Evolutionary conservation across 2,329 filamentous ascomycete genomes (phyloP).

Genomic region (Aspergillus persii): DNA sequence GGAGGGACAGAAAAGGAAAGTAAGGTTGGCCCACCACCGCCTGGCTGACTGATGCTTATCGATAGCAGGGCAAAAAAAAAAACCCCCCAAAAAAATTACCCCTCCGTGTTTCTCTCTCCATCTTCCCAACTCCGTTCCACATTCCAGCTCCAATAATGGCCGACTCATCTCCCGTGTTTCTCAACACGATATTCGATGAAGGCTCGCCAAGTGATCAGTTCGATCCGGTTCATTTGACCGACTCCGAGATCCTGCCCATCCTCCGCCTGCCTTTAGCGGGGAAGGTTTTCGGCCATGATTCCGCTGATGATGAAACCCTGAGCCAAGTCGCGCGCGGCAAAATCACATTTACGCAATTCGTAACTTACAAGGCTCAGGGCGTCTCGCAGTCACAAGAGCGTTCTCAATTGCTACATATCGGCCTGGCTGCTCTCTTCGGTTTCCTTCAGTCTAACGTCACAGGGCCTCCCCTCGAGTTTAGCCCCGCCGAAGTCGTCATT

Average conservation of each 20-base stretch:
- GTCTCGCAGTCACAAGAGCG: constrained; percentile 23
- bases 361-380: constrained; percentile 33
- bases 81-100: neutral
- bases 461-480: constrained; percentile 71
- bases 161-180: constrained; percentile 23
- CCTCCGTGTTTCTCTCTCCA: neutral
- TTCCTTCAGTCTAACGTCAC: constrained; percentile 89
- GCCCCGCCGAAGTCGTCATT: constrained; percentile 50
- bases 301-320: constrained; percentile 23
- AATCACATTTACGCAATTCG: constrained; percentile 37
- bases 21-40: neutral
- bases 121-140: neutral
- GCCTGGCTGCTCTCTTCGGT: constrained; percentile 67
- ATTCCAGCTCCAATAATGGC: neutral
- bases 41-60: neutral
- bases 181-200: constrained; percentile 35
- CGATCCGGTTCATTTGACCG: constrained; percentile 35
- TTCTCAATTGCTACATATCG: constrained; percentile 53
- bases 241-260: constrained; percentile 31
- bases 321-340: constrained; percentile 30
- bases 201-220: constrained; percentile 29
- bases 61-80: neutral
- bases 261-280: constrained; percentile 38
- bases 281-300: constrained; percentile 38
- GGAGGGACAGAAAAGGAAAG: neutral